Base-by-base conservation (phyloP, 2,329 filamentous ascomycete genomes). In the Sordariomycetes sp. region DNA sequence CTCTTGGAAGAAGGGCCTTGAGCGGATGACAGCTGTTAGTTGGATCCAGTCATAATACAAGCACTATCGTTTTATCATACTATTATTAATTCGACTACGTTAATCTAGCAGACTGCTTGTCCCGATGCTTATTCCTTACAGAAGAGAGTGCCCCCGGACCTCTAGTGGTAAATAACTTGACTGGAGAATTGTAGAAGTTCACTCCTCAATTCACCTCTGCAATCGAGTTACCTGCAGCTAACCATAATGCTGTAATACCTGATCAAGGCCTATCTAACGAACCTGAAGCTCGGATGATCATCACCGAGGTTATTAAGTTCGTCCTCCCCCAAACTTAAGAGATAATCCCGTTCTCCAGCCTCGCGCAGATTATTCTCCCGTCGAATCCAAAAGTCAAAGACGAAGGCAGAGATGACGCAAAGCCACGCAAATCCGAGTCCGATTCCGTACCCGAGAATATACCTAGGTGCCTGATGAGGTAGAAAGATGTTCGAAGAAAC, bases 401-500 rank as follows among this genome's bases (percentile, higher is more conserved):
- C 52, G 1, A 65, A 65, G 11, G 66, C 70, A 2, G 71, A 63
- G 55, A 75, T 64, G 58, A 71, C 68, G 61, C 69, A 70, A 10
- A 82, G 64, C 66, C 77, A 77, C 20, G 79, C 63, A 60, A 76
- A 67, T 1, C 71, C 77, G 46, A 82, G 66, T 59, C 71, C 71
- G 0, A 74, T 72, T 0, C 75, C 72, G 62, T 80, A 82, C 0
- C 80, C 80, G 0, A 76, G 77, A 40, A 63, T 68, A 62, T 79
- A 83, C 34, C 66, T 65, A 0, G 80, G 80, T 54, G 69, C 71
- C 64, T 83, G 76, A 1, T 66, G 64, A 3, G 69, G 63, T 37
- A 80, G 64, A 62, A 77, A 83, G 58, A 81, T 74, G 61, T 81
- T 81, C 51, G 71, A 73, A 0, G 76, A 76, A 14, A 81, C 69